phyloP scores from a whole-genome alignment of 2,329 filamentous ascomycete species.

The Dryadomyces sulphureus region DNA sequence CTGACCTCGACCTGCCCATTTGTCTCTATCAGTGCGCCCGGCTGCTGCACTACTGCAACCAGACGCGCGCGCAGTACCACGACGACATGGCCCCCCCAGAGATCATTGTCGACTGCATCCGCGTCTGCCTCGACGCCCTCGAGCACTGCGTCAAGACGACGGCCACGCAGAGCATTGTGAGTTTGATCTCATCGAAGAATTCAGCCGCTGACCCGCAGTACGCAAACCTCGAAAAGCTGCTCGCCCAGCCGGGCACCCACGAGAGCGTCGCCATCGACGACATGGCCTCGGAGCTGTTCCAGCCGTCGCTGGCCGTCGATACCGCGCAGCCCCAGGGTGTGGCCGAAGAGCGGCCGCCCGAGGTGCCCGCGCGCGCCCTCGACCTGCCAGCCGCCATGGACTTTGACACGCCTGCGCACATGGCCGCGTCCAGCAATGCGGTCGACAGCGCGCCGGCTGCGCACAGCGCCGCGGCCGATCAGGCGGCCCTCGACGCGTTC shows the following conservation, averaged over 20 bases:
- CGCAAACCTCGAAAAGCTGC: constrained; percentile 35
- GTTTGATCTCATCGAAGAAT: no score
- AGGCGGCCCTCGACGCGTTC: constrained; percentile 16
- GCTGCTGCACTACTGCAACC: constrained; percentile 32
- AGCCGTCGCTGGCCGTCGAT: neutral
- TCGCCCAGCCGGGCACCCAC: constrained; percentile 18
- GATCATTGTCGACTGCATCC: constrained; percentile 33
- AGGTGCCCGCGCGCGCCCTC: no score
- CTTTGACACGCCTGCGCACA: neutral
- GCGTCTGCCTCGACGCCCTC: constrained; percentile 35
- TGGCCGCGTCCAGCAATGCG: neutral
- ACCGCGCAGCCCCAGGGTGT: neutral
- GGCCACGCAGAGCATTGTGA: constrained; percentile 32
- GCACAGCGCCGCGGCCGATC: neutral
- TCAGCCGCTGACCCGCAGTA: no score
- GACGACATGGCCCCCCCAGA: constrained; percentile 27
- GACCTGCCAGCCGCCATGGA: neutral
- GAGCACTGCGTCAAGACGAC: constrained; percentile 35
- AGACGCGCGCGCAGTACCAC: neutral
- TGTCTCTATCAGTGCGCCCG: constrained; percentile 41
- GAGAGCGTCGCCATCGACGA: constrained; percentile 12
- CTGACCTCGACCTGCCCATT: constrained; percentile 38
- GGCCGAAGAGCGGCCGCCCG: no score
- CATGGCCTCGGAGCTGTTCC: constrained; percentile 4
- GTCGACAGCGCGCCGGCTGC: neutral